phyloP scores from a whole-genome alignment of 495 filamentous ascomycete genomes.

The Achaetomiella virescens region DNA sequence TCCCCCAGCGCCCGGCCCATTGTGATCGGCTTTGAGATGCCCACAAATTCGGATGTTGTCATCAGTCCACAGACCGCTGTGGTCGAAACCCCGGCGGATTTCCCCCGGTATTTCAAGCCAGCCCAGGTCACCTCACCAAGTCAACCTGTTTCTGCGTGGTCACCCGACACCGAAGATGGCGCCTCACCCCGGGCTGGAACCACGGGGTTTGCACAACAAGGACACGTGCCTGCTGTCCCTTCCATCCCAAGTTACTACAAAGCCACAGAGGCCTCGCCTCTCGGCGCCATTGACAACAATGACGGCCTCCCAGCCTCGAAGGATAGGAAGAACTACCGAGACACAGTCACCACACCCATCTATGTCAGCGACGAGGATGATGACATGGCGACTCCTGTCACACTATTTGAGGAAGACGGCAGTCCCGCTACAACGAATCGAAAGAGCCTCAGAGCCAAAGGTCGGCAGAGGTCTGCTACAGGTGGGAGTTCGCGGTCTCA shows the following conservation, averaged over 20 bases:
- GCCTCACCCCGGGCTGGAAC: constrained; percentile 13
- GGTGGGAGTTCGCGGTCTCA: constrained; percentile 54
- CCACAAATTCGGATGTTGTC: constrained; percentile 49
- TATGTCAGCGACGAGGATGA: constrained; percentile 28
- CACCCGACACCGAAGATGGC: constrained; percentile 38
- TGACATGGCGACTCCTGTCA: constrained; percentile 36
- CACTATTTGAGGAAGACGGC: constrained; percentile 46
- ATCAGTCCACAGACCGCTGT: constrained; percentile 48
- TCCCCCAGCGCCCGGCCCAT: constrained; percentile 73
- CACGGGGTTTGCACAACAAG: constrained; percentile 20
- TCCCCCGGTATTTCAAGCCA: constrained; percentile 27
- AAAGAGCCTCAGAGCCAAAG: constrained; percentile 30
- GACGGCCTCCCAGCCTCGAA: not conserved
- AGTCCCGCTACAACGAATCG: constrained; percentile 24
- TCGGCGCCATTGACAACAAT: not conserved
- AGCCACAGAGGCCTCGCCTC: not conserved
- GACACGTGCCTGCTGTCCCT: constrained; percentile 56
- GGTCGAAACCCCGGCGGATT: constrained; percentile 36
- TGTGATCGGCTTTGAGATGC: constrained; percentile 70
- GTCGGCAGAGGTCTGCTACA: constrained; percentile 24
- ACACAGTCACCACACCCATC: constrained; percentile 16
- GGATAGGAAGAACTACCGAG: constrained; percentile 2
- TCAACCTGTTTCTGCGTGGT: constrained; percentile 58
- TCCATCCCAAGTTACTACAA: constrained; percentile 28
- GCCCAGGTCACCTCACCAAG: constrained; percentile 31